Evolutionary conservation across 2,329 filamentous ascomycete species (phyloP).

Genomic region (Calonectria leucothoes): DNA sequence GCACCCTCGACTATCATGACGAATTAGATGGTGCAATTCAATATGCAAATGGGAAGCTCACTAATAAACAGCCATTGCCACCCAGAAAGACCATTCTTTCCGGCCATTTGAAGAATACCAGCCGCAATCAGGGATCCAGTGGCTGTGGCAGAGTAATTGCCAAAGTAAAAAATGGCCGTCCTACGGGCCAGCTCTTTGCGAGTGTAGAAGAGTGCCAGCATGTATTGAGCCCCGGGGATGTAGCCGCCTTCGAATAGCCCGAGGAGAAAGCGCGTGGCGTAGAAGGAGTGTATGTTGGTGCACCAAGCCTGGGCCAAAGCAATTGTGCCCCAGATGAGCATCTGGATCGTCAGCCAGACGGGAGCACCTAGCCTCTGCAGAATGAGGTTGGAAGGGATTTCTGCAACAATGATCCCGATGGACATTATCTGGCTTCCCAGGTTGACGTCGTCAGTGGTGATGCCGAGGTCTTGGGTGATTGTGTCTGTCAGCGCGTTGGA

Average conservation of each 20-base stretch:
- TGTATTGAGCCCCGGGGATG: constrained; percentile 31
- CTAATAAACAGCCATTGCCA: constrained; percentile 38
- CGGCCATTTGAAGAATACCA: constrained; percentile 33
- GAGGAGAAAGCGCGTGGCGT: constrained; percentile 30
- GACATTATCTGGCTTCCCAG: constrained; percentile 60
- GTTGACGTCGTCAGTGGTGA: constrained; percentile 62
- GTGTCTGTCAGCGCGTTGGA: constrained; percentile 63
- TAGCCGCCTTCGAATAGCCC: constrained; percentile 31
- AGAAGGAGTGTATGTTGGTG: constrained; percentile 25
- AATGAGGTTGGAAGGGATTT: constrained; percentile 40
- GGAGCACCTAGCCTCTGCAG: constrained; percentile 32
- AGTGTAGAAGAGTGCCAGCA: constrained; percentile 28
- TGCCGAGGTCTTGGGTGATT: constrained; percentile 58
- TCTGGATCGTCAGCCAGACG: constrained; percentile 32
- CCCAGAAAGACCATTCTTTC: constrained; percentile 22
- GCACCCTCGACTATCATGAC: constrained; percentile 27
- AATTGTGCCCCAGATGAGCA: constrained; percentile 31
- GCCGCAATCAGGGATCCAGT: constrained; percentile 30
- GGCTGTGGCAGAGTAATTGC: constrained; percentile 35
- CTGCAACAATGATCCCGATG: constrained; percentile 58
- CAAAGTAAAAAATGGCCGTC: constrained; percentile 33
- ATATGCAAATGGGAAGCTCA: background rate
- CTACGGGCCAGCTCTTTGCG: constrained; percentile 28
- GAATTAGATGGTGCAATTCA: background rate
- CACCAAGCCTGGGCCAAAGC: constrained; percentile 31